Conservation (phyloP, 108 stramenopile genomes). For the Epipyxis sp. region DNA sequence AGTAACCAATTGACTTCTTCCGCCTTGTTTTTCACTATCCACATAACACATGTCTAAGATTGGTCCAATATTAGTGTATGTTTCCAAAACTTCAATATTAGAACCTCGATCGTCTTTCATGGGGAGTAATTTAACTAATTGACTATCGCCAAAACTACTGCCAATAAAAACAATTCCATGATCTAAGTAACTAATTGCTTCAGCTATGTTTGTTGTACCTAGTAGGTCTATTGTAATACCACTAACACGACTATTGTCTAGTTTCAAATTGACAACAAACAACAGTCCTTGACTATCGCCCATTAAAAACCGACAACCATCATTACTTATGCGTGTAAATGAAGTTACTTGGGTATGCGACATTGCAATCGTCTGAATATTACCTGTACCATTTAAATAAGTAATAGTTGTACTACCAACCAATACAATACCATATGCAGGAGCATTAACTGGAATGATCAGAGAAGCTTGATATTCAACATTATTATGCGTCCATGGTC, state of each 20-base stretch:
- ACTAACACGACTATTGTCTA: background rate
- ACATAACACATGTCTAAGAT: slow-evolving; percentile 93
- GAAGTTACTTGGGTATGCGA: background rate
- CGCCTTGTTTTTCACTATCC: slow-evolving; percentile 61
- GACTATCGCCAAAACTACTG: slow-evolving; percentile 77
- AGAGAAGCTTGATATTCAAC: slow-evolving; percentile 49
- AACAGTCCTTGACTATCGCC: background rate
- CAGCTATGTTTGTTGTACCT: slow-evolving; percentile 65
- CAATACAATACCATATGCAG: slow-evolving; percentile 50
- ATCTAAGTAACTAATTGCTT: slow-evolving; percentile 71
- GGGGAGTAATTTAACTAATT: slow-evolving; percentile 74
- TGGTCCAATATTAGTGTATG: slow-evolving; percentile 87
- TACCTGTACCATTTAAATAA: slow-evolving; percentile 38
- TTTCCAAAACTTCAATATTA: slow-evolving; percentile 75
- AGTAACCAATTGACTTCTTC: slow-evolving; percentile 81
- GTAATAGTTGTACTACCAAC: slow-evolving; percentile 58
- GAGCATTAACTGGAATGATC: slow-evolving; percentile 53
- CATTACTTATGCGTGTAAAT: background rate
- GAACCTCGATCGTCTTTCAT: slow-evolving; percentile 60
- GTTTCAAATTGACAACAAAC: background rate
- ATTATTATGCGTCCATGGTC: slow-evolving; percentile 55
- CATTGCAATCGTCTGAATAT: slow-evolving; percentile 11
- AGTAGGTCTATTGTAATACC: slow-evolving; percentile 36
- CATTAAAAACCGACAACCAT: background rate
- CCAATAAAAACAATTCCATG: slow-evolving; percentile 86